Conservation (phyloP, 805 yeast genomes). For the Candida railenensis region DNA sequence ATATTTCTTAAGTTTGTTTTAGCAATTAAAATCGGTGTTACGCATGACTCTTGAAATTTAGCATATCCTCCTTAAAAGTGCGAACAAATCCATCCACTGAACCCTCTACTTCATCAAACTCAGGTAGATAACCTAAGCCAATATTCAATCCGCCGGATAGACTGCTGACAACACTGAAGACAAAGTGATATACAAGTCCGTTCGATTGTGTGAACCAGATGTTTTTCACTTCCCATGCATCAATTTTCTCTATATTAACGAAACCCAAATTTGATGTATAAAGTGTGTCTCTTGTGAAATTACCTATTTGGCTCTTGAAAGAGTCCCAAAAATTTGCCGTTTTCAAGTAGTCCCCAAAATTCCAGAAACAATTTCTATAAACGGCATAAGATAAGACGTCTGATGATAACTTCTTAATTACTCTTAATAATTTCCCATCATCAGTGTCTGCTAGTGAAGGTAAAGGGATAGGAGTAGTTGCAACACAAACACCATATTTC, state of each 20-base stretch:
- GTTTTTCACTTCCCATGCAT: conserved; percentile 10
- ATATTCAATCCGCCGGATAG: conserved; percentile 17
- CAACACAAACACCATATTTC: conserved; percentile 7
- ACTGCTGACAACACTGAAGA: conserved; percentile 13
- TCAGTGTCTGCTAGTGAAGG: background rate
- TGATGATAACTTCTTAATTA: background rate
- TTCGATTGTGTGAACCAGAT: conserved; percentile 18
- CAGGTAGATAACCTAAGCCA: conserved; percentile 10
- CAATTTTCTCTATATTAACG: conserved; percentile 7
- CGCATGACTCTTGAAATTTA: too few relatives aligned
- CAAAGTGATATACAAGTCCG: conserved; percentile 14
- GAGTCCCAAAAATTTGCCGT: conserved; percentile 11
- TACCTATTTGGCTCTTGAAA: conserved; percentile 10
- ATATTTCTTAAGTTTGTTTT: too few relatives aligned
- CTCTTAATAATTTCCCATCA: background rate
- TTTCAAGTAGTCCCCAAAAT: conserved; percentile 8
- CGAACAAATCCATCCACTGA: conserved; percentile 2
- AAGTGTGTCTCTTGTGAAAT: conserved; percentile 11
- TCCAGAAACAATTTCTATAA: background rate
- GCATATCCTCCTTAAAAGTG: background rate
- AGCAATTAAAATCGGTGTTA: too few relatives aligned
- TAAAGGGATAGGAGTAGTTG: background rate
- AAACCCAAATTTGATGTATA: conserved; percentile 21
- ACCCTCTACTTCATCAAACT: conserved; percentile 8
- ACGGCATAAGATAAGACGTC: background rate